Evolutionary conservation across 768 basidiomycete species (phyloP).

Genomic region (Trametes meyenii): DNA sequence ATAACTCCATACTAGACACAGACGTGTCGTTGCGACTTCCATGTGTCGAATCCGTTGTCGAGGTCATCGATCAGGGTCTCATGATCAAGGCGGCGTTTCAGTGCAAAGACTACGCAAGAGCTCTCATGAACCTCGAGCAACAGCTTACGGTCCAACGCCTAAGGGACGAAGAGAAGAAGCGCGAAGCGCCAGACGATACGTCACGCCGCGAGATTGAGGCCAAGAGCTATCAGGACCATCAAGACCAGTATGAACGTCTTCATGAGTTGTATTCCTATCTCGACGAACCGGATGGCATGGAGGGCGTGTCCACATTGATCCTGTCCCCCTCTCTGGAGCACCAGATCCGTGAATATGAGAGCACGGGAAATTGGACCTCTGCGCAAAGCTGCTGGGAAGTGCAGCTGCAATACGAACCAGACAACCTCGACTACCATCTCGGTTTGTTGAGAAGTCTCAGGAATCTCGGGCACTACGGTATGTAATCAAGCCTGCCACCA

Average conservation of each 20-base stretch:
- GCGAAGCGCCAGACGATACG: slow-evolving; percentile 23
- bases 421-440: slow-evolving; percentile 86
- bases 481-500: slow-evolving; percentile 30
- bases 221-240: slow-evolving; percentile 48
- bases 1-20: slow-evolving; percentile 25
- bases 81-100: slow-evolving; percentile 94
- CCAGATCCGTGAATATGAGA: slow-evolving; percentile 97
- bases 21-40: slow-evolving; percentile 62
- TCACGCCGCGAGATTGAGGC: slow-evolving; percentile 19
- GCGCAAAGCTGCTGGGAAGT: slow-evolving; percentile 99
- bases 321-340: slow-evolving; percentile 90
- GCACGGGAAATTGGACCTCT: slow-evolving; percentile 94
- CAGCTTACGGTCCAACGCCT: slow-evolving; percentile 61
- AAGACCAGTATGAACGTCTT: slow-evolving; percentile 81
- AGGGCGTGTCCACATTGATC: slow-evolving; percentile 89
- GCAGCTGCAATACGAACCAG: slow-evolving; percentile 84
- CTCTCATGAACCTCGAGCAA: slow-evolving; percentile 93
- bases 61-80: slow-evolving; percentile 81
- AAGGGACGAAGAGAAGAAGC: slow-evolving; percentile 23
- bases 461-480: slow-evolving; percentile 97
- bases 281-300: slow-evolving; percentile 99
- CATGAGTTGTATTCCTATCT: slow-evolving; percentile 96
- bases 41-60: slow-evolving; percentile 78
- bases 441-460: slow-evolving; percentile 89
- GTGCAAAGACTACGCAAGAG: slow-evolving; percentile 92